Percentiles rank a stretch among this genome's conserved stretches.
phyloP scores from a whole-genome alignment of 164 flowering plant genomes.

The Kingdonia uniflora region DNA sequence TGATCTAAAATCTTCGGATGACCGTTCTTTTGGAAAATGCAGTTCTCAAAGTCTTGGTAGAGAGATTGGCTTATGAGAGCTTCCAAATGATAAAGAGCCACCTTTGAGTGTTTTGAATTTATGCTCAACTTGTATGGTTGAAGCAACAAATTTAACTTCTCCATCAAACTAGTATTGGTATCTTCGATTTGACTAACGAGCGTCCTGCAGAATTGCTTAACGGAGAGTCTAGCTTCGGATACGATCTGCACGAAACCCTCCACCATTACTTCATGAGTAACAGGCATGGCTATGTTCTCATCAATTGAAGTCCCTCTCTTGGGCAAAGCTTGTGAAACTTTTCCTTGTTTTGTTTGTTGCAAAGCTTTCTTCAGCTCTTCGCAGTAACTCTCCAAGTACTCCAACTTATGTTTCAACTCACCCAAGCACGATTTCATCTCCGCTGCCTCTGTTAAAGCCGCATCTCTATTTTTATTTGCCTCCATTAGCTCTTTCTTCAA shows the following conservation, averaged over 20 bases:
- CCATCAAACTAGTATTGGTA: conserved; percentile 34
- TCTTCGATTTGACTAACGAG: conserved; percentile 57
- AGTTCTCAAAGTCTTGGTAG: conserved; percentile 84
- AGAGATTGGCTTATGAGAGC: conserved; percentile 74
- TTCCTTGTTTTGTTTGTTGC: conserved; percentile 35
- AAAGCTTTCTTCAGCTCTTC: conserved; percentile 68
- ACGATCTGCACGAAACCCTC: conserved; percentile 90
- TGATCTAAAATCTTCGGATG: conserved; percentile 60
- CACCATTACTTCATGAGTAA: conserved; percentile 69
- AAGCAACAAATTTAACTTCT: conserved; percentile 55
- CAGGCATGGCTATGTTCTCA: conserved; percentile 44
- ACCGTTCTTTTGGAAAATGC: conserved; percentile 70
- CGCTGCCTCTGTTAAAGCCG: conserved; percentile 57
- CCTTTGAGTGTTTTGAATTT: conserved; percentile 56
- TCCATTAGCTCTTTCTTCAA: conserved; percentile 67
- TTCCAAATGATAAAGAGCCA: conserved; percentile 66
- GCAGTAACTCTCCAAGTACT: conserved; percentile 66
- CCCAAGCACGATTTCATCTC: conserved; percentile 76
- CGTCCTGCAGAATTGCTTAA: conserved; percentile 69
- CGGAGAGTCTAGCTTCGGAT: conserved; percentile 77
- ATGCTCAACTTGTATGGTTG: conserved; percentile 56
- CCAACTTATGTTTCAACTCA: conserved; percentile 58
- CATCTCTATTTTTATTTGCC: conserved; percentile 61
- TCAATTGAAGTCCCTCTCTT: conserved; percentile 34
- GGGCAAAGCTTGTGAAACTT: conserved; percentile 23